Percentiles rank a stretch among this genome's conserved stretches.
Evolutionary conservation across 306 rosid species (phyloP).

Genomic region (Vigna angularis): DNA sequence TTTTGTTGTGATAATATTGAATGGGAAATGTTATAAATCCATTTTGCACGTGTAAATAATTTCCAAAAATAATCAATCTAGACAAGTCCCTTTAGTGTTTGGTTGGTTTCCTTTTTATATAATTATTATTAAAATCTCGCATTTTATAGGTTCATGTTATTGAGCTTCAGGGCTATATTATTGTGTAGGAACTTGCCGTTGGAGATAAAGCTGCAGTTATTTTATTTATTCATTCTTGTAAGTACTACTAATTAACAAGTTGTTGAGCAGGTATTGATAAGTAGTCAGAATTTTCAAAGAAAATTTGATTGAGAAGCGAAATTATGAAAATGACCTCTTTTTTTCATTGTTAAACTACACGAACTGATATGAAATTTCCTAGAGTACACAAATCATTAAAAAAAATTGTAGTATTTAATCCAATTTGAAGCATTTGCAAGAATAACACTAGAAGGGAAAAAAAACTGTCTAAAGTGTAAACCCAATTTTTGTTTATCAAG

Average conservation of each 20-base stretch:
- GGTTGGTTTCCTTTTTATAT: background rate
- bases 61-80: too few species aligned
- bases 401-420: background rate
- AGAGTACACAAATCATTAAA: background rate
- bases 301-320: background rate
- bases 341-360: background rate
- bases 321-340: background rate
- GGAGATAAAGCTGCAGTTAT: background rate
- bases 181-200: background rate
- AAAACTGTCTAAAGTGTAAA: background rate
- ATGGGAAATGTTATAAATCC: too few species aligned
- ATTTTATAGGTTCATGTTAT: background rate
- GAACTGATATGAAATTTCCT: background rate
- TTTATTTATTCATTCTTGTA: background rate
- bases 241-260: background rate
- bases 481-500: background rate
- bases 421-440: conserved; percentile 13
- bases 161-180: background rate
- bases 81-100: background rate
- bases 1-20: too few species aligned
- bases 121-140: background rate
- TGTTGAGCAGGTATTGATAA: background rate
- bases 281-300: background rate
- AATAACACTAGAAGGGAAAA: background rate
- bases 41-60: too few species aligned